Conservation (phyloP, 2,329 filamentous ascomycete genomes). For the Colletotrichum sp. region DNA sequence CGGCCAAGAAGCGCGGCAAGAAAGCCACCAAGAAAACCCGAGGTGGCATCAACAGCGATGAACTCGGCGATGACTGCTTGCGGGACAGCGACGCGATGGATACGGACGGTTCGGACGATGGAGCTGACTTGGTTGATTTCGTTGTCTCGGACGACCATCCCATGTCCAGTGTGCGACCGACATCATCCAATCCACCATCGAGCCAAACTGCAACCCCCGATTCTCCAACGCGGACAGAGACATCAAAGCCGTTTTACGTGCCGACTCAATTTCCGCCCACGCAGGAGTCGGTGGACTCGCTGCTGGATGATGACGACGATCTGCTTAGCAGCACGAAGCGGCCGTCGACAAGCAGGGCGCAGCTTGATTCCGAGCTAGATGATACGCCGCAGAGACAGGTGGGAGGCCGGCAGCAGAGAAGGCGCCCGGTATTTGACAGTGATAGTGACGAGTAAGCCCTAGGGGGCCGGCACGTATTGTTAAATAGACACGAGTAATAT, state of each 20-base stretch:
- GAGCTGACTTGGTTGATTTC: slow-evolving; percentile 60
- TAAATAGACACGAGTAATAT: not conserved
- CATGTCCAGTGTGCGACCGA: slow-evolving; percentile 32
- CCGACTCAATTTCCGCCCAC: slow-evolving; percentile 42
- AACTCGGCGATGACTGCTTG: slow-evolving; percentile 56
- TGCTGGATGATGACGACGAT: slow-evolving; percentile 6
- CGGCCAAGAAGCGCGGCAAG: slow-evolving; percentile 17
- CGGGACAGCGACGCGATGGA: slow-evolving; percentile 52
- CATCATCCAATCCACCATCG: slow-evolving; percentile 27
- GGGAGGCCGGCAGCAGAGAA: not conserved
- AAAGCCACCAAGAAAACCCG: slow-evolving; percentile 14
- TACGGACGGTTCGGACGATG: slow-evolving; percentile 52
- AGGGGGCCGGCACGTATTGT: too few species aligned
- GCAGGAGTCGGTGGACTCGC: slow-evolving; percentile 39
- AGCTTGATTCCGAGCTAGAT: slow-evolving; percentile 6
- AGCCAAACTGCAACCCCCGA: slow-evolving; percentile 30
- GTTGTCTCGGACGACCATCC: slow-evolving; percentile 55
- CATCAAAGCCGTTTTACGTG: slow-evolving; percentile 39
- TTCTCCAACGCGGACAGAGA: slow-evolving; percentile 22
- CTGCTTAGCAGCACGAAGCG: not conserved
- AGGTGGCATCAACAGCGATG: slow-evolving; percentile 47
- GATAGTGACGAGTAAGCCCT: slow-evolving; percentile 27
- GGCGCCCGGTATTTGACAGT: slow-evolving; percentile 21
- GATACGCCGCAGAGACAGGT: not conserved
- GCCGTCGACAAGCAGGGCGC: not conserved